Percentiles rank a stretch among this genome's conserved stretches.
Evolutionary conservation across 202 grass and related monocot species (phyloP).

Genomic region (Elaeis oleifera): DNA sequence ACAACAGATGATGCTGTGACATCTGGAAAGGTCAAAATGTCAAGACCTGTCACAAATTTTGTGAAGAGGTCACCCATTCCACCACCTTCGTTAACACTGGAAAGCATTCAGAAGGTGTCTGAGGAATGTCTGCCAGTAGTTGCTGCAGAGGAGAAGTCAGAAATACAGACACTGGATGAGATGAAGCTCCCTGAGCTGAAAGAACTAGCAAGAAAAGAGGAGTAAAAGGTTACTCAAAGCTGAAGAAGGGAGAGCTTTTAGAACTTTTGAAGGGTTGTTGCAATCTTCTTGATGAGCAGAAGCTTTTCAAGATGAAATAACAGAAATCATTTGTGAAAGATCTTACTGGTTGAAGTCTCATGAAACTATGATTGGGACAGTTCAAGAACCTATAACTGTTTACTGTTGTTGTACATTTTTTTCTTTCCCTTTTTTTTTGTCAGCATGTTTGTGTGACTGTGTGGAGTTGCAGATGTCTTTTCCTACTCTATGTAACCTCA

Average conservation of each 20-base stretch:
- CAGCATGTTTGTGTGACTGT: no score
- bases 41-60: conserved; percentile 19
- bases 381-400: no score
- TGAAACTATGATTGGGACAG: no score
- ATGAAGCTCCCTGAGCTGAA: conserved; percentile 60
- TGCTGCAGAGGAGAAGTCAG: not conserved
- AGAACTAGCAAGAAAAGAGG: conserved; percentile 49
- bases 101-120: not conserved
- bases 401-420: no score
- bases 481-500: no score
- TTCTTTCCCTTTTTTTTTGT: no score
- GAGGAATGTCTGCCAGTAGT: not conserved
- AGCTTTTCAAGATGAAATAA: not conserved
- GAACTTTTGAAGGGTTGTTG: conserved; percentile 34
- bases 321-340: no score
- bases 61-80: conserved; percentile 12
- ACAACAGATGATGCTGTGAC: not conserved
- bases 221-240: conserved; percentile 62
- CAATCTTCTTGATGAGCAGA: conserved; percentile 1
- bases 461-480: no score
- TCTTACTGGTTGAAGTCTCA: no score
- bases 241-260: conserved; percentile 57
- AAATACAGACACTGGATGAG: conserved; percentile 27
- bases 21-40: not conserved
- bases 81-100: conserved; percentile 1